phyloP scores from a whole-genome alignment of 768 basidiomycete species.

The Guyanaporus albipodus region DNA sequence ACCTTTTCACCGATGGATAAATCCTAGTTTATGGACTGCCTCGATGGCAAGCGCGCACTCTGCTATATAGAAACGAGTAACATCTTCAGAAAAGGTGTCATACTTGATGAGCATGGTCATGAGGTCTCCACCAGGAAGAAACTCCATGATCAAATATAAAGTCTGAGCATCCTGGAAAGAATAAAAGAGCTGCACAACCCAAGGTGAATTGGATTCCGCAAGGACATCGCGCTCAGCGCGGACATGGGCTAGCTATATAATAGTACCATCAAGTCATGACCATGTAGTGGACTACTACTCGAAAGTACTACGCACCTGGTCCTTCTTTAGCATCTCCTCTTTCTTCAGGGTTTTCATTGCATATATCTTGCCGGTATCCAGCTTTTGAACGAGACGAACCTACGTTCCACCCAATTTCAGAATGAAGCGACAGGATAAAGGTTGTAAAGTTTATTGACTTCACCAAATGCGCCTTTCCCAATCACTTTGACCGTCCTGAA shows the following conservation, averaged over 20 bases:
- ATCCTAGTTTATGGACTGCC: constrained; percentile 94
- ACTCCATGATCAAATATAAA: constrained; percentile 98
- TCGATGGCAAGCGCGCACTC: constrained; percentile 97
- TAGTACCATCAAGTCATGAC: too few relatives aligned
- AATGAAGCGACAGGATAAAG: neutral
- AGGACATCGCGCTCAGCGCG: constrained; percentile 96
- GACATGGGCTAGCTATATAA: constrained; percentile 84
- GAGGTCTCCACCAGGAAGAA: constrained; percentile 94
- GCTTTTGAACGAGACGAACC: constrained; percentile 94
- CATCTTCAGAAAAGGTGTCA: constrained; percentile 97
- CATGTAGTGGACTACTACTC: neutral
- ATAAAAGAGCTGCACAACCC: constrained; percentile 97
- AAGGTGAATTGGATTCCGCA: constrained; percentile 90
- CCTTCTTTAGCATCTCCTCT: constrained; percentile 98
- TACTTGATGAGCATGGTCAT: constrained; percentile 99
- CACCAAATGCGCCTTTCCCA: constrained; percentile 98
- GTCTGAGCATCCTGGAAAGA: constrained; percentile 95
- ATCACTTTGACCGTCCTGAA: constrained; percentile 98
- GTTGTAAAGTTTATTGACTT: constrained; percentile 47
- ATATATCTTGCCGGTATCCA: constrained; percentile 96
- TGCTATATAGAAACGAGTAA: constrained; percentile 98
- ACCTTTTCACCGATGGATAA: constrained; percentile 82
- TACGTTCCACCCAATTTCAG: constrained; percentile 16
- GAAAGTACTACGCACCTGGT: constrained; percentile 60
- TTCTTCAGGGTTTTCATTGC: constrained; percentile 98